Evolutionary conservation across 2,329 filamentous ascomycete species (phyloP).

Genomic region (Boeremia lycopersici): DNA sequence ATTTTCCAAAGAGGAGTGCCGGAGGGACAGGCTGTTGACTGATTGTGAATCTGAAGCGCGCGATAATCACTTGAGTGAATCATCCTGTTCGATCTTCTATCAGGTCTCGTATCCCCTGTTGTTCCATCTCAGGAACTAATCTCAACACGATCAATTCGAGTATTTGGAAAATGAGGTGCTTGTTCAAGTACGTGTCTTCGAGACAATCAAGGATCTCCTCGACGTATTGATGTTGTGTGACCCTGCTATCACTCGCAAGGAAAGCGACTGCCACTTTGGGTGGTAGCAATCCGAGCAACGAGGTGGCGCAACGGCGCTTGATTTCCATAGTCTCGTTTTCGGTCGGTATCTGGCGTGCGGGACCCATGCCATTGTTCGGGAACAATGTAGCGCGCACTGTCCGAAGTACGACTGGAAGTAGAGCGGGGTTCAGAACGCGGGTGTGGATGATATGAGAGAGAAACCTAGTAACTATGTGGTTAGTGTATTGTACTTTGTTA

Average conservation of each 20-base stretch:
- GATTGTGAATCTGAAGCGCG: background rate
- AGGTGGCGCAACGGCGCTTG: slow-evolving; percentile 69
- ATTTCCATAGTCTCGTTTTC: slow-evolving; percentile 67
- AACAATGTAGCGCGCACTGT: slow-evolving; percentile 80
- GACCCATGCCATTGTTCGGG: slow-evolving; percentile 78
- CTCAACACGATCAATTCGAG: slow-evolving; percentile 82
- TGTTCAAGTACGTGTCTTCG: slow-evolving; percentile 86
- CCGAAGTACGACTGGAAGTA: slow-evolving; percentile 61
- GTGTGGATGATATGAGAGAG: slow-evolving; percentile 53
- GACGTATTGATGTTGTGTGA: slow-evolving; percentile 65
- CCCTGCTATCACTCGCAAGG: slow-evolving; percentile 45
- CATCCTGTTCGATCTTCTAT: slow-evolving; percentile 71
- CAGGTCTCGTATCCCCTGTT: slow-evolving; percentile 72
- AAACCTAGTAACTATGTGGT: slow-evolving; percentile 47
- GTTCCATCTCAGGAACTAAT: slow-evolving; percentile 81
- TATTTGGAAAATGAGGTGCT: slow-evolving; percentile 82
- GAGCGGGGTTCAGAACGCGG: slow-evolving; percentile 50
- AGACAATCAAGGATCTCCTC: slow-evolving; percentile 72
- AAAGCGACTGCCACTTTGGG: slow-evolving; percentile 46
- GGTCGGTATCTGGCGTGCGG: slow-evolving; percentile 64
- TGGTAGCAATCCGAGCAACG: slow-evolving; percentile 58
- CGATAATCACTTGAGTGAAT: background rate
- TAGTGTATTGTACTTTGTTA: slow-evolving; percentile 32
- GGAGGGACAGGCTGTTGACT: background rate
- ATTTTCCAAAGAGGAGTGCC: background rate